Evolutionary conservation across 768 basidiomycete genomes (phyloP).

Genomic region (Kwoniella dendrophila): DNA sequence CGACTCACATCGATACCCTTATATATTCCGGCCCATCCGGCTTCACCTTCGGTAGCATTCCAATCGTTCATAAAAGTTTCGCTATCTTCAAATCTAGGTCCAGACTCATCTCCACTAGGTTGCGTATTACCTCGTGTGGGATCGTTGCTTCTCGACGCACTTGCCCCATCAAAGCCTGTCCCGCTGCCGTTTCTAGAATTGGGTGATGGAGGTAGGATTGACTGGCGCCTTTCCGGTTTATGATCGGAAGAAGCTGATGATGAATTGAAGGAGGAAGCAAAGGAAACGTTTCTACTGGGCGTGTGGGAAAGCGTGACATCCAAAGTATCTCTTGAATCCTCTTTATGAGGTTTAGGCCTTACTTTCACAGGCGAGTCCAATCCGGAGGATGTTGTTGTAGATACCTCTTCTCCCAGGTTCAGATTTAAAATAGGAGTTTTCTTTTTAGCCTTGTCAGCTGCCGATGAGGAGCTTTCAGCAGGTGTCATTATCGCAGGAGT

Average conservation of each 20-base stretch:
- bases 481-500: slow-evolving; percentile 11
- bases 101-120: slow-evolving; percentile 43
- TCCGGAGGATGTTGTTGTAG: background rate
- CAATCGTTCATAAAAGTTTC: slow-evolving; percentile 24
- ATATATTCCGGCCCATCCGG: slow-evolving; percentile 40
- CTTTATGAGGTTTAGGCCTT: background rate
- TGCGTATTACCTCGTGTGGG: background rate
- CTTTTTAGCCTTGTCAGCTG: background rate
- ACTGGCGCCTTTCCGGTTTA: background rate
- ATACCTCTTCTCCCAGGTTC: background rate
- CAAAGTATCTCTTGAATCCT: background rate
- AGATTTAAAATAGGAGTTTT: slow-evolving; percentile 4
- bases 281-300: slow-evolving; percentile 4
- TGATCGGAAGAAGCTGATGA: background rate
- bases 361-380: background rate
- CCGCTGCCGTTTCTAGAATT: background rate
- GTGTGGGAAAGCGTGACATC: background rate
- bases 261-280: slow-evolving; percentile 14
- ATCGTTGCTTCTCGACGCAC: slow-evolving; percentile 2
- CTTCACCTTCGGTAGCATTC: slow-evolving; percentile 24
- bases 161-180: background rate
- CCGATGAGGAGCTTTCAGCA: background rate
- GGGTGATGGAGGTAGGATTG: slow-evolving; percentile 9
- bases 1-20: slow-evolving; percentile 32
- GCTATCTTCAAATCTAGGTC: slow-evolving; percentile 42